Conservation (phyloP, 345 rosid genomes). For the Lepidium aucheri region DNA sequence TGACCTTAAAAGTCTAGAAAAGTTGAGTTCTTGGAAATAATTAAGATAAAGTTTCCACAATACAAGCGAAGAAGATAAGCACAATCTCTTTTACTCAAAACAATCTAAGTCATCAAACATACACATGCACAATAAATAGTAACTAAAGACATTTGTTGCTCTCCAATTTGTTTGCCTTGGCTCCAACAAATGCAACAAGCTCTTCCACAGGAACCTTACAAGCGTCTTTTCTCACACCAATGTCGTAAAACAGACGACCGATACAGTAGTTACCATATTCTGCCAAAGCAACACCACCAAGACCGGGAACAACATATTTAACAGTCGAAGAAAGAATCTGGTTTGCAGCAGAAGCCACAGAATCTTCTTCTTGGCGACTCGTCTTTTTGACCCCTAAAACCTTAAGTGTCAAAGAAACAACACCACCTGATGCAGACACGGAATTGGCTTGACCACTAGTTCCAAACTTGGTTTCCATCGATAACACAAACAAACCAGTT, state of each 20-base stretch:
- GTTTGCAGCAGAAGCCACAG: neutral
- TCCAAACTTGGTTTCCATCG: constrained; percentile 39
- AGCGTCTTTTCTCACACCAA: constrained; percentile 65
- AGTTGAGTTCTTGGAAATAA: neutral
- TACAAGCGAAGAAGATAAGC: neutral
- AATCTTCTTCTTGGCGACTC: constrained; percentile 11
- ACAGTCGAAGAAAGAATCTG: constrained; percentile 36
- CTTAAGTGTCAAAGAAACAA: constrained; percentile 13
- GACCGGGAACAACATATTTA: constrained; percentile 46
- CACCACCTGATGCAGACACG: constrained; percentile 37
- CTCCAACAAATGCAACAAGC: constrained; percentile 9
- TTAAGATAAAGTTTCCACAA: neutral
- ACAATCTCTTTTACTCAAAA: neutral
- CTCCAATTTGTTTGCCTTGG: neutral
- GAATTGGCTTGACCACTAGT: constrained; percentile 59
- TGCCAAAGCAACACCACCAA: constrained; percentile 45
- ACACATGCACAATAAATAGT: neutral
- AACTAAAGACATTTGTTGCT: neutral
- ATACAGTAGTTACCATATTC: constrained; percentile 19
- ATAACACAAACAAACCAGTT: constrained; percentile 50
- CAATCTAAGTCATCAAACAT: neutral
- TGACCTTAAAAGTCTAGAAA: constrained; percentile 6
- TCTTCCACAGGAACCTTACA: constrained; percentile 21
- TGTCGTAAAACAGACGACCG: constrained; percentile 41
- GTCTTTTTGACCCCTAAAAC: constrained; percentile 3